A percentile compares a stretch with the other conserved stretches of the same genome.
phyloP scores from a whole-genome alignment of 2,329 filamentous ascomycete species.

The Lachnellula hyalina region DNA sequence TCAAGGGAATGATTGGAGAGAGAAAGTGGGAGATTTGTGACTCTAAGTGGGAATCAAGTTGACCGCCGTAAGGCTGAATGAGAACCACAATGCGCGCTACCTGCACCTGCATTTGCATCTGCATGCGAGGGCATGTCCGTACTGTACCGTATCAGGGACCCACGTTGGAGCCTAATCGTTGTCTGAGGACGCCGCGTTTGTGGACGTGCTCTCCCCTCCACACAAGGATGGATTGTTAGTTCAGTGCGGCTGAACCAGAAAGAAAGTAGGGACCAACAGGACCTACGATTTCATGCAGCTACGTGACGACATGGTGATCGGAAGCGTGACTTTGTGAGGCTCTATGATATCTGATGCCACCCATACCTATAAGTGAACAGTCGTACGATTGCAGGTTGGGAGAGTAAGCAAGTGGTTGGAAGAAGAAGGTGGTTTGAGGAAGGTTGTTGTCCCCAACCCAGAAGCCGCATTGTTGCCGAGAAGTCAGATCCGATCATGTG shows the following conservation, averaged over 20 bases:
- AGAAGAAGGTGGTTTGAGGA: no score
- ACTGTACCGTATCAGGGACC: no score
- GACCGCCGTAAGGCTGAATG: constrained; percentile 5
- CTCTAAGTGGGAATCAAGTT: neutral
- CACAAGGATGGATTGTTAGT: neutral
- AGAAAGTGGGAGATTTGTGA: neutral
- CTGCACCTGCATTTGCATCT: neutral
- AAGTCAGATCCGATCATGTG: no score
- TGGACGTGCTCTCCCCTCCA: neutral
- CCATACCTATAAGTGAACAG: no score
- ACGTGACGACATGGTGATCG: neutral
- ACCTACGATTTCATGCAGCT: no score
- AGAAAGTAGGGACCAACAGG: neutral
- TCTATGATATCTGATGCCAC: neutral
- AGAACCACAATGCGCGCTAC: neutral
- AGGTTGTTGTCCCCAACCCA: no score
- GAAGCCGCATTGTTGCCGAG: no score
- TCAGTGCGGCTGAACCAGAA: neutral
- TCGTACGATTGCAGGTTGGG: no score
- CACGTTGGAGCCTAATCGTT: no score
- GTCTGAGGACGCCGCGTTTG: no score
- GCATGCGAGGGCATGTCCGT: no score
- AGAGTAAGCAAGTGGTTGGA: no score
- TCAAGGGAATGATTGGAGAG: neutral
- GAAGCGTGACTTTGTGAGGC: neutral